These are phyloP conservation scores for Trichoderma orchidacearum DNA, from an alignment of 495 filamentous ascomycete genomes.

Conservation along the genomic window DNA sequence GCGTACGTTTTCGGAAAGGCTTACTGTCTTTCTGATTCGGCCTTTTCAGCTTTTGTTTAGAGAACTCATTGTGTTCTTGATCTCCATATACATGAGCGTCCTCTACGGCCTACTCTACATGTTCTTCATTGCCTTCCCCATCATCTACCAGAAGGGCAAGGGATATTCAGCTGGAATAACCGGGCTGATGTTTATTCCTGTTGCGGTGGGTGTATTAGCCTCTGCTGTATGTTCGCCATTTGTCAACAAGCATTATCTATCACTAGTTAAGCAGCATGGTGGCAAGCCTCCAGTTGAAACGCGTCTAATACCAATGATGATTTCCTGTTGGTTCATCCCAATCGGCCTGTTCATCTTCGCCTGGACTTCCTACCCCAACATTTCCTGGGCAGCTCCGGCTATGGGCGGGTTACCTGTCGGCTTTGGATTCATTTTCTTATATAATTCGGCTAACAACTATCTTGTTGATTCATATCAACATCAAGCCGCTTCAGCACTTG, in stretches of 20 bases:
- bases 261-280: conserved; percentile 38
- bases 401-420: conserved; percentile 66
- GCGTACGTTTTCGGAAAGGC: conserved; percentile 45
- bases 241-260: conserved; percentile 67
- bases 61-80: conserved; percentile 67
- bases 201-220: conserved; percentile 51
- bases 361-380: conserved; percentile 54
- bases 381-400: conserved; percentile 58
- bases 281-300: conserved; percentile 63
- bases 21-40: conserved; percentile 55
- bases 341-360: conserved; percentile 74
- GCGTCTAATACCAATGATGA: conserved; percentile 76
- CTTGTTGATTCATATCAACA: conserved; percentile 71
- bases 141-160: conserved; percentile 63
- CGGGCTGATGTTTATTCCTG: conserved; percentile 70
- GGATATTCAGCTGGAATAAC: conserved; percentile 57
- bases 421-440: conserved; percentile 78
- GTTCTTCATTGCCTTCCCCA: conserved; percentile 72
- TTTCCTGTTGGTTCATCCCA: conserved; percentile 65
- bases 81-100: conserved; percentile 66
- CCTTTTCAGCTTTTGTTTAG: conserved; percentile 70
- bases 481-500: conserved; percentile 71
- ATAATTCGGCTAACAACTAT: conserved; percentile 78
- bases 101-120: conserved; percentile 70
- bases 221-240: conserved; percentile 53